phyloP scores from a whole-genome alignment of 768 basidiomycete genomes.

The Holtermanniella nyarrowii region DNA sequence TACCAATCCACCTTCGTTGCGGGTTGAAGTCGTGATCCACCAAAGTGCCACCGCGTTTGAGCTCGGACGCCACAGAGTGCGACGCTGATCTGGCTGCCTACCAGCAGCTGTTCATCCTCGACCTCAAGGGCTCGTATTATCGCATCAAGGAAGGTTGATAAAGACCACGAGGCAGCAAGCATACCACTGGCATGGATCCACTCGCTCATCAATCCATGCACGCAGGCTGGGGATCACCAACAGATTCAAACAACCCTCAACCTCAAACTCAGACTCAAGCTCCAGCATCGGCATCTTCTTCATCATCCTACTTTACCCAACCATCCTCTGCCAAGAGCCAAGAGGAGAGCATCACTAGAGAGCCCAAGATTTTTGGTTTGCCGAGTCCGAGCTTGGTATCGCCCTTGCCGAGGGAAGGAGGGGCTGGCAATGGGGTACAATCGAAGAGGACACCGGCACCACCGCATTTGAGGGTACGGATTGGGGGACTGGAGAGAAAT shows the following conservation, averaged over 20 bases:
- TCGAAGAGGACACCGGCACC: constrained; percentile 4
- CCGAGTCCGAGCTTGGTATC: constrained; percentile 15
- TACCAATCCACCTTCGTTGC: no score
- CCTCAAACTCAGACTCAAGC: neutral
- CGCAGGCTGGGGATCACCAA: neutral
- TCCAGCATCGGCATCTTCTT: neutral
- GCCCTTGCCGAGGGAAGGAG: neutral
- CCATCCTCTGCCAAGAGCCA: neutral
- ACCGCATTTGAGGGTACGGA: constrained; percentile 71
- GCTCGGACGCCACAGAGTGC: no score
- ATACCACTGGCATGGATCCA: neutral
- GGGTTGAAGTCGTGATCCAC: no score
- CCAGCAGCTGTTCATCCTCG: no score
- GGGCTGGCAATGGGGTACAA: neutral
- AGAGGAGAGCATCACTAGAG: constrained; percentile 3
- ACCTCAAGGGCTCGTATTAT: no score
- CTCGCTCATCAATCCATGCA: neutral
- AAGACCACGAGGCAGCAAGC: no score
- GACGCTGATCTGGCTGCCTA: no score
- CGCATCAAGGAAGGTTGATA: no score
- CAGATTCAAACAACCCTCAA: neutral
- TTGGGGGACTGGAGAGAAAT: constrained; percentile 87
- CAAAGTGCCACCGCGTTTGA: no score
- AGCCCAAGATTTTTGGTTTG: constrained; percentile 31
- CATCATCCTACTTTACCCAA: neutral